Base-by-base conservation (phyloP, 2,329 filamentous ascomycete species). In the Paraphoma sp. region DNA sequence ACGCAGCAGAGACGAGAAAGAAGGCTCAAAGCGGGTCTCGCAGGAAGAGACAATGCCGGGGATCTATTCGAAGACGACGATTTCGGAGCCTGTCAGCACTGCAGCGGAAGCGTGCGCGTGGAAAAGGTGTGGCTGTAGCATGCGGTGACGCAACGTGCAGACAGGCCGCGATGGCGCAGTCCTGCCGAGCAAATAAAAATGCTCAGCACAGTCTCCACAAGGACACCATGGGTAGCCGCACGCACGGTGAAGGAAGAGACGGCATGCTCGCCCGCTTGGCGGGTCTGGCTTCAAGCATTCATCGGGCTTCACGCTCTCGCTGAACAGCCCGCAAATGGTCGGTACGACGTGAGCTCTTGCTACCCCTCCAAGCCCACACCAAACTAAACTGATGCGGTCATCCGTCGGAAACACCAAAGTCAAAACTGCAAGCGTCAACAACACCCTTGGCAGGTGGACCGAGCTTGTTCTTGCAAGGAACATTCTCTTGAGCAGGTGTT, bases 61-160 rank as follows among this genome's bases (percentile, higher is more conserved):
- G 53, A 53, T 54, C 52, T 56, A 44, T 58, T 56, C 51, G 38
- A 48, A 51, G 53, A 33, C 56, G 58, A 51, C 29, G 50, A 57
- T 59, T 55, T 45, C 55, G 57, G 60, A 57, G 55, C 60, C 57
- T 60, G 63, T 60, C 57, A 54, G 60, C 56, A 54, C 42, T 45
- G 50, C 57, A 64, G 59, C 60, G 54, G 51, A 41, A 49, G 59
- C 52, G 48, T 55, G 62, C 57, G 57, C 59, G 53, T 56, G 48
- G 55, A 56, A 47, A 47, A 60, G 47, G 33, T 65, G 64, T 63
- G 63, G 64, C 66, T 67, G 59, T 42, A 53, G 62, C 55, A 51
- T 47, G 33, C 36, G 45, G 62, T 58, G 63, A 60, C 64, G 60
- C 57, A 62, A 61, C 54, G 42, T 17, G 42, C 33, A n/a, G 44